Evolutionary conservation across 2,329 filamentous ascomycete genomes (phyloP).

Genomic region (Fusarium penzigii): DNA sequence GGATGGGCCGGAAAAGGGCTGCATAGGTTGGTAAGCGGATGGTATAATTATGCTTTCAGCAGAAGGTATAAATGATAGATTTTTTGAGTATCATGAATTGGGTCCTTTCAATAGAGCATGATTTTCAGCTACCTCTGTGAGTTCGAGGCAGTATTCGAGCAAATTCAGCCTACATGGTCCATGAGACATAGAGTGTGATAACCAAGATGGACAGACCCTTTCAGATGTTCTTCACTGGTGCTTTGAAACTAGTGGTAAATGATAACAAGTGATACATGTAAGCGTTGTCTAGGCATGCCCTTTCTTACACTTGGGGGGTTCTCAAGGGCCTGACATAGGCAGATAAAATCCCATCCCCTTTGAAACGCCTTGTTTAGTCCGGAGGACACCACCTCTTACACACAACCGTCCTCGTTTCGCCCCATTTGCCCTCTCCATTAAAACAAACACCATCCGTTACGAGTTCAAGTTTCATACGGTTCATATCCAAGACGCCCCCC

Average conservation of each 20-base stretch:
- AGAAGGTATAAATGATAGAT: background rate
- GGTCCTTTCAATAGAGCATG: background rate
- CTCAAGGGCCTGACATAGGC: constrained; percentile 21
- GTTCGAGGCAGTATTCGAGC: too few species aligned
- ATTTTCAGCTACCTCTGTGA: too few species aligned
- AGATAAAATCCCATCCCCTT: constrained; percentile 28
- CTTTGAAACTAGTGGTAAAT: constrained; percentile 23
- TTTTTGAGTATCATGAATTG: background rate
- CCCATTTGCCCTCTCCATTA: constrained; percentile 9
- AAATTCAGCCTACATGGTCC: too few species aligned
- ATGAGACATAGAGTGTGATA: background rate
- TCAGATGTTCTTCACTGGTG: background rate
- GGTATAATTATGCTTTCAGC: background rate
- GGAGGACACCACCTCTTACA: constrained; percentile 14
- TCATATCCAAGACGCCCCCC: constrained; percentile 29
- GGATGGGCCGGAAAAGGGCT: constrained; percentile 7
- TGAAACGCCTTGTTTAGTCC: constrained; percentile 28
- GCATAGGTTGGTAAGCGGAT: background rate
- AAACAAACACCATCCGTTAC: constrained; percentile 7
- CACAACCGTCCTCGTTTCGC: background rate
- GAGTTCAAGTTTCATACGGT: constrained; percentile 27
- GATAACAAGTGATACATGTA: constrained; percentile 30
- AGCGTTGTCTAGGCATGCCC: constrained; percentile 28
- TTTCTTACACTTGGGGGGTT: constrained; percentile 28
- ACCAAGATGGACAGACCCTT: background rate